Evolutionary conservation across 768 basidiomycete genomes (phyloP).

Genomic region (Amanita molliuscula): DNA sequence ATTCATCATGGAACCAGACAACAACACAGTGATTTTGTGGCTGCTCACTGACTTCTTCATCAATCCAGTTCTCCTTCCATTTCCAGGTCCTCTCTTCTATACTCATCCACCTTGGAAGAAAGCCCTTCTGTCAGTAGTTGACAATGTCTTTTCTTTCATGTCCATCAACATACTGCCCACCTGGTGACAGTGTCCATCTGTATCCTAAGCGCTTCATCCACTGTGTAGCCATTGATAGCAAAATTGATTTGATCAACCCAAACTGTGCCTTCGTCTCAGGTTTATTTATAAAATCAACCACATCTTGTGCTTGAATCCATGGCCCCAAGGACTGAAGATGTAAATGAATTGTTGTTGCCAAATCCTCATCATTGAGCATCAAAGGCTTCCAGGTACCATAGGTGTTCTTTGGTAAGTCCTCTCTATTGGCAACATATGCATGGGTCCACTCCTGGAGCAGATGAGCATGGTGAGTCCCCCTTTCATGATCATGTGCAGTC

Average conservation of each 20-base stretch:
- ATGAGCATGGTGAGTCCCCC: neutral
- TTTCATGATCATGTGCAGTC: conserved; percentile 1
- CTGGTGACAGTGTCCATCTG: neutral
- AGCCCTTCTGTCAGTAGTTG: conserved; percentile 11
- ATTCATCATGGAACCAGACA: conserved; percentile 29
- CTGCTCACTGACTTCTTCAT: neutral
- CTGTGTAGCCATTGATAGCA: neutral
- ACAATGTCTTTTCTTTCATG: conserved; percentile 21
- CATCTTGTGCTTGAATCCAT: neutral
- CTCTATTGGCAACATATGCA: neutral
- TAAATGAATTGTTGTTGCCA: neutral
- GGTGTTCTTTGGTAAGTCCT: neutral
- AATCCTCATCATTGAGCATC: neutral
- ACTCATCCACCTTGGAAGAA: neutral
- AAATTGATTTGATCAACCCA: neutral
- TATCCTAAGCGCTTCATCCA: neutral
- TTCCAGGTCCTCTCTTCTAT: neutral
- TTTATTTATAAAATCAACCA: neutral
- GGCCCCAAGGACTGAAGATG: neutral
- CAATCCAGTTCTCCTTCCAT: neutral
- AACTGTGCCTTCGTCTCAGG: neutral
- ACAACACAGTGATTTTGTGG: neutral
- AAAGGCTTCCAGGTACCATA: neutral
- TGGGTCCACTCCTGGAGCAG: conserved; percentile 1
- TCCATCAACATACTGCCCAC: conserved; percentile 17